A percentile compares a stretch with the other conserved stretches of the same genome.
Evolutionary conservation across 805 yeast genomes (phyloP).

Genomic region (Saturnispora diversa): DNA sequence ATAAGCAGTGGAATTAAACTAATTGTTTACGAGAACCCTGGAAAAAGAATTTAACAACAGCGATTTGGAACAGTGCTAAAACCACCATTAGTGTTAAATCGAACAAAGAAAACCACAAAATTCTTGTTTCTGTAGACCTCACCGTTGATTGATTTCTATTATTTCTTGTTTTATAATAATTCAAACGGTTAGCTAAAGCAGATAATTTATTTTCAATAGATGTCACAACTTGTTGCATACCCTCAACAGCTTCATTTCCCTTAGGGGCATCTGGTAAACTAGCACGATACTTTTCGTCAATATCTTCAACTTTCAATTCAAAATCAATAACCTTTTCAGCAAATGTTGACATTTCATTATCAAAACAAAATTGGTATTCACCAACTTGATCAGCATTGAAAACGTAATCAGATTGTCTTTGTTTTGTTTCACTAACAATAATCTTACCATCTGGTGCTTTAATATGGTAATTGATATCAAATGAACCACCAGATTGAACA

Average conservation of each 20-base stretch:
- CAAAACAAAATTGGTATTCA: constrained; percentile 83
- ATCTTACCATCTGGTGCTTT: constrained; percentile 49
- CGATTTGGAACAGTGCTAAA: constrained; percentile 63
- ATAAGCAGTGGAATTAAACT: constrained; percentile 31
- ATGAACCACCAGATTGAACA: constrained; percentile 72
- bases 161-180: constrained; percentile 84
- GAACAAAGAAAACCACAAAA: constrained; percentile 56
- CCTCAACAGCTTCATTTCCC: constrained; percentile 47
- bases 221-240: constrained; percentile 46
- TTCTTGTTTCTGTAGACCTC: constrained; percentile 53
- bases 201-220: constrained; percentile 54
- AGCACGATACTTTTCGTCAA: constrained; percentile 39
- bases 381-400: constrained; percentile 60
- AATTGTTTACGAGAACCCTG: constrained; percentile 61
- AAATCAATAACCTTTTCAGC: constrained; percentile 81
- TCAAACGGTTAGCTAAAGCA: constrained; percentile 50
- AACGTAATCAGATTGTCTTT: constrained; percentile 73
- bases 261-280: constrained; percentile 52
- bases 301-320: constrained; percentile 52
- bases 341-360: constrained; percentile 71
- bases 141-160: constrained; percentile 83
- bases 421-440: constrained; percentile 47
- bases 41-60: constrained; percentile 63
- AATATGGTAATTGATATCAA: constrained; percentile 67
- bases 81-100: constrained; percentile 58